Conservation (phyloP, 164 flowering plant species). For the Vitis vinifera region DNA sequence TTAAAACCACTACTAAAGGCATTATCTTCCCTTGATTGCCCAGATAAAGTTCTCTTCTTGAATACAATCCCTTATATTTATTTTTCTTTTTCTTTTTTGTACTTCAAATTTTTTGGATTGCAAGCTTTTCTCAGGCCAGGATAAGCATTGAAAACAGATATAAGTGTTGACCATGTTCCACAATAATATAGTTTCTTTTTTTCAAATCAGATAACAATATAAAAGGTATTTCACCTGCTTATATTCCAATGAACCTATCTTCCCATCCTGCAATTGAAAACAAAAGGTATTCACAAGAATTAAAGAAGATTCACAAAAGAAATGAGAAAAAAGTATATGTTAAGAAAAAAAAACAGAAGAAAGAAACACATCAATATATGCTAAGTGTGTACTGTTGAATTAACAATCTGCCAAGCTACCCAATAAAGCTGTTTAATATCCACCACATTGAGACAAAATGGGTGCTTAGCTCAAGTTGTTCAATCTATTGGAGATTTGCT, state of each 20-base stretch:
- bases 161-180: background rate
- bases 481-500: background rate
- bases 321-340: too few species aligned
- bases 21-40: background rate
- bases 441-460: background rate
- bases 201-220: background rate
- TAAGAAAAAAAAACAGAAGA: too few species aligned
- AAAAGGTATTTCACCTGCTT: constrained; percentile 61
- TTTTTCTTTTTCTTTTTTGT: background rate
- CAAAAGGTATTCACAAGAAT: background rate
- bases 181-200: background rate
- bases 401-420: background rate
- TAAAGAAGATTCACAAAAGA: background rate
- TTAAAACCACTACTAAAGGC: too few species aligned
- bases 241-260: constrained; percentile 51
- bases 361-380: background rate
- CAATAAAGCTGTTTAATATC: background rate
- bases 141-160: background rate
- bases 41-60: background rate
- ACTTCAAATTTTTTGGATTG: background rate
- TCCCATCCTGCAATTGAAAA: constrained; percentile 59
- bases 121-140: background rate
- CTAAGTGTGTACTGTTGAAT: background rate
- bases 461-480: background rate
- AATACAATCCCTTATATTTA: background rate